These are phyloP conservation scores for Teratosphaeriaceae sp. DNA, from an alignment of 2,329 filamentous ascomycete species.

Conservation along the genomic window DNA sequence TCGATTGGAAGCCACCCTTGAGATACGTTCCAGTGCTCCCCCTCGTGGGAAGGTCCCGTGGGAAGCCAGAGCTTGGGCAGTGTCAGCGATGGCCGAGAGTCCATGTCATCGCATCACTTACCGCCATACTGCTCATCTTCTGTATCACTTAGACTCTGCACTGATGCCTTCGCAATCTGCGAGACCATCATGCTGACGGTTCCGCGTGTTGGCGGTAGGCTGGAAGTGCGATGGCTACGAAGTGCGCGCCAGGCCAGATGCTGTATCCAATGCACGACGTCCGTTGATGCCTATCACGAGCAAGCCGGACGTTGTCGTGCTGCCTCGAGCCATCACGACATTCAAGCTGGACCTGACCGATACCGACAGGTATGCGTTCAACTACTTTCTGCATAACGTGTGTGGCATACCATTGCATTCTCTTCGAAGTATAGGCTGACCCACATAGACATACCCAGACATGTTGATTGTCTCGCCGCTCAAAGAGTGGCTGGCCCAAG, in stretches of 20 bases:
- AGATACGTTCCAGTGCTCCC: too few species aligned
- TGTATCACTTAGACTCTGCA: too few species aligned
- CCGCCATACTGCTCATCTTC: too few species aligned
- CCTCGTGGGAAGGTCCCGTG: neutral
- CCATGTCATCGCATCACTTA: too few species aligned
- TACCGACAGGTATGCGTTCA: neutral
- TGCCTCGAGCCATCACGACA: neutral
- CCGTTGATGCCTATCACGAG: neutral
- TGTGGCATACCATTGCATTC: neutral
- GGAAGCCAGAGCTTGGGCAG: too few species aligned
- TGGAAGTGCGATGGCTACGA: constrained; percentile 3
- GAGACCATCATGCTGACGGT: neutral
- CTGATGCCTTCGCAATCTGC: neutral
- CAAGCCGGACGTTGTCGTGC: neutral
- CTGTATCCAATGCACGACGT: too few species aligned
- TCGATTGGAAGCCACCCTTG: too few species aligned
- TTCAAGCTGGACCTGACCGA: neutral
- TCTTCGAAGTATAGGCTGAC: too few species aligned
- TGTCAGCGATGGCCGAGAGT: too few species aligned
- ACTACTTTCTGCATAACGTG: neutral
- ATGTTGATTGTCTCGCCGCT: neutral
- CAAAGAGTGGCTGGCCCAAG: neutral
- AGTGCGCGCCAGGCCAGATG: too few species aligned
- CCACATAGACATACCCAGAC: neutral
- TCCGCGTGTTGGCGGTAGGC: neutral